phyloP scores from a whole-genome alignment of 2,329 filamentous ascomycete genomes.

The Penicillium paneum region DNA sequence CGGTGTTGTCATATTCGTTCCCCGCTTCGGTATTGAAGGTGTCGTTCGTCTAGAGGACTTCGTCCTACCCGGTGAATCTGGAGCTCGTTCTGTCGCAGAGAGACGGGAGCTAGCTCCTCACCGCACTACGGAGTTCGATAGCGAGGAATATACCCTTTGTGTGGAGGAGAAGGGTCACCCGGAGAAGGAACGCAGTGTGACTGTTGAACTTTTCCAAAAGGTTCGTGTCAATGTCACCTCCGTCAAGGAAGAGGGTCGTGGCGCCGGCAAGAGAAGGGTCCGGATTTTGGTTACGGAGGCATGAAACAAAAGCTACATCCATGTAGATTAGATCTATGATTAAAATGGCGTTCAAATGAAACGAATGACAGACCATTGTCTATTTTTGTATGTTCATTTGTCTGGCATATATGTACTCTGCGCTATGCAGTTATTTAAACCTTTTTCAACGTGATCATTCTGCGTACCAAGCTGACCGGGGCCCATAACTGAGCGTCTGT shows the following conservation, averaged over 20 bases:
- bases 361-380: not conserved
- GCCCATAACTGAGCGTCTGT: slow-evolving; percentile 24
- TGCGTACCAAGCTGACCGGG: slow-evolving; percentile 25
- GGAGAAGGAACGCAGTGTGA: slow-evolving; percentile 40
- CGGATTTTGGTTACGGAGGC: slow-evolving; percentile 42
- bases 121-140: slow-evolving; percentile 78
- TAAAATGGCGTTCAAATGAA: slow-evolving; percentile 9
- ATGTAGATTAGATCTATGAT: slow-evolving; percentile 14
- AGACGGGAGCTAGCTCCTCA: slow-evolving; percentile 33
- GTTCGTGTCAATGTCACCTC: slow-evolving; percentile 85
- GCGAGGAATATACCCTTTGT: slow-evolving; percentile 75
- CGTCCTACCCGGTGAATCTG: slow-evolving; percentile 59
- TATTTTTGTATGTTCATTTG: not conserved
- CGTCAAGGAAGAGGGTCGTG: slow-evolving; percentile 74
- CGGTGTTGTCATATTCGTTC: slow-evolving; percentile 94
- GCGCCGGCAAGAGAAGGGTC: slow-evolving; percentile 82
- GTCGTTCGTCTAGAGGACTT: slow-evolving; percentile 84
- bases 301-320: slow-evolving; percentile 13
- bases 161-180: slow-evolving; percentile 52
- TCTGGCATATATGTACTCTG: not conserved
- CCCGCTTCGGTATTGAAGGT: slow-evolving; percentile 91
- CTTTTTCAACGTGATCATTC: slow-evolving; percentile 32
- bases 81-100: slow-evolving; percentile 31
- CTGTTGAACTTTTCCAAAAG: slow-evolving; percentile 85
- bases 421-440: slow-evolving; percentile 21